phyloP scores from a whole-genome alignment of 306 rosid species.

The Corylus avellana region DNA sequence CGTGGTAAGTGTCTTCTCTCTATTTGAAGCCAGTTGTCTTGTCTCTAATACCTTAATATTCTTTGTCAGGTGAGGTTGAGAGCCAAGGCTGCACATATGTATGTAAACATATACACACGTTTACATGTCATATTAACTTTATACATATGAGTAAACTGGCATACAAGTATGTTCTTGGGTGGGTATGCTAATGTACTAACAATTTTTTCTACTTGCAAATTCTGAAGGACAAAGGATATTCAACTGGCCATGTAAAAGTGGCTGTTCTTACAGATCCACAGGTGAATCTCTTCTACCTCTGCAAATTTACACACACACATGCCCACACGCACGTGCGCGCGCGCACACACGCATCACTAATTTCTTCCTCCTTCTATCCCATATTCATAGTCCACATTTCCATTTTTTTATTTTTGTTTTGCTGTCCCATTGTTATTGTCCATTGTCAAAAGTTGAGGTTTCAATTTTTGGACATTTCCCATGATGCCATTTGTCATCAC shows the following conservation, averaged over 20 bases:
- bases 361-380: neutral
- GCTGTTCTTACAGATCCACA: constrained; percentile 84
- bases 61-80: neutral
- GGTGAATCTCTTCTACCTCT: constrained; percentile 38
- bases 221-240: constrained; percentile 34
- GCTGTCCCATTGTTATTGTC: neutral
- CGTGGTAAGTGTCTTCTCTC: too few species aligned
- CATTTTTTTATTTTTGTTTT: neutral
- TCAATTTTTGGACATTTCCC: neutral
- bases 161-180: neutral
- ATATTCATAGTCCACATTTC: neutral
- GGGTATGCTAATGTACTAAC: constrained; percentile 3
- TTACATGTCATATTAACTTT: neutral
- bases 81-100: neutral
- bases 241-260: constrained; percentile 55
- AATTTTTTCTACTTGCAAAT: constrained; percentile 23
- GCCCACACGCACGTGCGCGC: too few species aligned
- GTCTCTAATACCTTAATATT: neutral
- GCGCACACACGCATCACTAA: neutral
- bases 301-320: neutral
- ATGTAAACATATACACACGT: neutral
- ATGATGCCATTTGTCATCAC: neutral
- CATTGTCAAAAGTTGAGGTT: neutral
- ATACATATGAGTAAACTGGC: neutral
- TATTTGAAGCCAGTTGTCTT: neutral